Evolutionary conservation across 176 grass and related monocot genomes (phyloP), one percentile per base, ranked within the genome.

Genomic region (Avena atlantica): DNA sequence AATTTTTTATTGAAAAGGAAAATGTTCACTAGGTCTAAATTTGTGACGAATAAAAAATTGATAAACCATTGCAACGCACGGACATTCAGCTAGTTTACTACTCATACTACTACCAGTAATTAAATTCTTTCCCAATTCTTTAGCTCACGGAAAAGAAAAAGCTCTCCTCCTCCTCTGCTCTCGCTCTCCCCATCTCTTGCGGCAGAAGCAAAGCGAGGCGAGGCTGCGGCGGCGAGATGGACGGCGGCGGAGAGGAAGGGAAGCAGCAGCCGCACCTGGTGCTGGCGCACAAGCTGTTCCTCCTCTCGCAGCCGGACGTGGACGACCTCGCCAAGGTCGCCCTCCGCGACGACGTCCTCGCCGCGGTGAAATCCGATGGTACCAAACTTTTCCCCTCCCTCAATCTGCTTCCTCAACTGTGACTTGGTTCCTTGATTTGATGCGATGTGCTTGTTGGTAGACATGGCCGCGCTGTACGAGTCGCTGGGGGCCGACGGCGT

Each of bases 251-350:
- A 12, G 78, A 92, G 72, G 83, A 93, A 62, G 94, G 90, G 64
- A 93, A 91, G 76, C 89, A 94, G 90, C 92, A 93, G 52, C 89
- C 92, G 76, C 97, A 96, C 79, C 92, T 99, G 79, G 63, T 88
- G 15, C 86, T 99, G 71, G 90, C 92, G 56, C 77, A 96, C 92
- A 99, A 94, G 87, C 89, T 96, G 72, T 99, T 99, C 81, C 92
- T 96, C 6, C 89, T 99, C 27, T 86, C 97, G 47, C 97, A 89
- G 25, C 69, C 90, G 0, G 97, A 99, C 71, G 86, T 96, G 17
- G 97, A 93, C 53, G 97, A 99, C 85, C 93, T 93, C 83, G 87
- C 93, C 79, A 99, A 93, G 92, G 97, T 99, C 87, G 90, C 71
- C 87, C 90, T 94, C 83, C 94, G 91, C 81, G 92, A 81, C 14